Conservation (phyloP, 257 asterid species). For the Nicotiana knightiana region DNA sequence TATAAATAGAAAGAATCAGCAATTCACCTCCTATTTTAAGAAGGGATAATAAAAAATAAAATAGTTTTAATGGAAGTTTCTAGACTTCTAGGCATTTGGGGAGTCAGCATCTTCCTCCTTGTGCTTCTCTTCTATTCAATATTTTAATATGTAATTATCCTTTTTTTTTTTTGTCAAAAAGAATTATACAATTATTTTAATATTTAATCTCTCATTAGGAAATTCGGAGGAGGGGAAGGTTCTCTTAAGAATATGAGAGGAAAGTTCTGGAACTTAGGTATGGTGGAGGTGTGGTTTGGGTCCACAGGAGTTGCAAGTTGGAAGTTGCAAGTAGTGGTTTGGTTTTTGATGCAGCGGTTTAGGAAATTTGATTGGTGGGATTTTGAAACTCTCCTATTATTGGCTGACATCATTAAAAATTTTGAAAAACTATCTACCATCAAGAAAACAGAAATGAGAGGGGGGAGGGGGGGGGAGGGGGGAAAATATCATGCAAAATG, state of each 20-base stretch:
- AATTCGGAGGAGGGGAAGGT: background rate
- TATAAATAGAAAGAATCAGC: background rate
- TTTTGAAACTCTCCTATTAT: background rate
- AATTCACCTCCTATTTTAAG: background rate
- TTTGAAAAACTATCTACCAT: background rate
- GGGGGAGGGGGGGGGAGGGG: background rate
- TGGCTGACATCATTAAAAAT: background rate
- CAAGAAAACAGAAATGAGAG: background rate
- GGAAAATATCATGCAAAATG: background rate
- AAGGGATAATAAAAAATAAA: background rate
- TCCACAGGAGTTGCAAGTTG: constrained; percentile 4
- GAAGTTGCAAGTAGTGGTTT: background rate
- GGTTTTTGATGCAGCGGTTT: background rate
- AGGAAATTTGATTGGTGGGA: constrained; percentile 11
- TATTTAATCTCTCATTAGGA: constrained; percentile 28
- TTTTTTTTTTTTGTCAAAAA: background rate
- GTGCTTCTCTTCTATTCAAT: background rate
- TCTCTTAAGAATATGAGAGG: background rate
- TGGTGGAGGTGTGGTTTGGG: constrained; percentile 17
- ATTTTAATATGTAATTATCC: background rate
- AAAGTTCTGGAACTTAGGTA: constrained; percentile 6
- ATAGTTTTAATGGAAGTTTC: constrained; percentile 42
- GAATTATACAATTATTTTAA: background rate
- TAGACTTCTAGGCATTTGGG: constrained; percentile 25
- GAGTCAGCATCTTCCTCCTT: constrained; percentile 18